These are phyloP conservation scores for Elongisporangium anandrum DNA, from an alignment of 352 stramenopile genomes.

Conservation along the genomic window DNA sequence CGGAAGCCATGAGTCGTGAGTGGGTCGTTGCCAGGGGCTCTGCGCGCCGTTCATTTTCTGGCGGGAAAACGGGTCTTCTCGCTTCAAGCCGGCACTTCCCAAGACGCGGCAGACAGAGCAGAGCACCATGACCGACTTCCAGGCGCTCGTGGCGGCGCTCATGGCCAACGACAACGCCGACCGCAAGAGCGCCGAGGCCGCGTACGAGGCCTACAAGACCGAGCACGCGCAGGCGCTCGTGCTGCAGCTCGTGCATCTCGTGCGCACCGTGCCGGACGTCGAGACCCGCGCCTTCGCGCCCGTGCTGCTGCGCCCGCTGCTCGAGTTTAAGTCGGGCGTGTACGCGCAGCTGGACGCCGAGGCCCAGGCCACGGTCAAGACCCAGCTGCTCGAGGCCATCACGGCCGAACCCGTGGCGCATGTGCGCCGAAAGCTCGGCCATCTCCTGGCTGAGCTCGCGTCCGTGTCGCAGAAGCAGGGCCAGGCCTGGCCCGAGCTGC, in stretches of 20 bases:
- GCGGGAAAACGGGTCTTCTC: background rate
- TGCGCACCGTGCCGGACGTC: constrained; percentile 49
- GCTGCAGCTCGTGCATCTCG: constrained; percentile 57
- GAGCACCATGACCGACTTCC: constrained; percentile 60
- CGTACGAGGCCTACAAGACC: constrained; percentile 64
- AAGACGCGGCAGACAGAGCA: background rate
- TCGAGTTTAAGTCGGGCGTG: constrained; percentile 64
- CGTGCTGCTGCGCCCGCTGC: constrained; percentile 72
- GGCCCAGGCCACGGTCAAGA: constrained; percentile 54
- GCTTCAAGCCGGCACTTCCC: constrained; percentile 1
- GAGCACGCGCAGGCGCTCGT: constrained; percentile 66
- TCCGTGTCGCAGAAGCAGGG: constrained; percentile 40
- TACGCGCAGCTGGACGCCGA: constrained; percentile 59
- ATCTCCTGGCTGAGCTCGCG: constrained; percentile 75
- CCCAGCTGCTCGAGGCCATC: constrained; percentile 69
- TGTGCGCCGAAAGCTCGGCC: constrained; percentile 78
- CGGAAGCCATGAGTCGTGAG: background rate
- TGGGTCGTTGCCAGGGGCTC: background rate
- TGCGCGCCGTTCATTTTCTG: background rate
- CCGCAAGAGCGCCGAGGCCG: constrained; percentile 72
- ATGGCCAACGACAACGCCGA: constrained; percentile 70
- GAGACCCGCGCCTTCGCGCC: constrained; percentile 68
- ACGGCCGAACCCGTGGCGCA: constrained; percentile 56
- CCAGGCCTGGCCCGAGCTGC: constrained; percentile 70
- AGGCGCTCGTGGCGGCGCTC: constrained; percentile 64